Evolutionary conservation across 306 rosid genomes (phyloP).

Genomic region (Quillaja saponaria): DNA sequence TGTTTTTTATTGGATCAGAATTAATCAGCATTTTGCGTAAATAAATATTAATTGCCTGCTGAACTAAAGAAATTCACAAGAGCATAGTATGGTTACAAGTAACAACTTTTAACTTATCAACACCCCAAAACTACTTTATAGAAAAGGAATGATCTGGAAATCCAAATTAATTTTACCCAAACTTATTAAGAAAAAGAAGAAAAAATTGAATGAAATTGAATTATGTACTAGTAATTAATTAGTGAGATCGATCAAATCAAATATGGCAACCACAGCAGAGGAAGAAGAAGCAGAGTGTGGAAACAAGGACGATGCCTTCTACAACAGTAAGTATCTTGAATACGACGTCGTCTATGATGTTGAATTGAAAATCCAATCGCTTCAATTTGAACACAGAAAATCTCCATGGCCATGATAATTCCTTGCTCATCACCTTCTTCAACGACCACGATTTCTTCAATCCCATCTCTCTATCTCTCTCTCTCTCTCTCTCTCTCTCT

Average conservation of each 20-base stretch:
- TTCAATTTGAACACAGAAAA: conserved; percentile 39
- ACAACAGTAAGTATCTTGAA: conserved; percentile 41
- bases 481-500: conserved; percentile 11
- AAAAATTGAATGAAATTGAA: neutral
- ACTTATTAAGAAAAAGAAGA: too few relatives aligned
- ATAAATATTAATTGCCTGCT: too few relatives aligned
- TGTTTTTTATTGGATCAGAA: too few relatives aligned
- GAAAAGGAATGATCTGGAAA: too few relatives aligned
- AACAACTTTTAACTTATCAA: too few relatives aligned
- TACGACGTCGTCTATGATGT: conserved; percentile 39
- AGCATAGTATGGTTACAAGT: too few relatives aligned
- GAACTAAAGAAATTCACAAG: too few relatives aligned
- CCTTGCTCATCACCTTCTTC: conserved; percentile 45
- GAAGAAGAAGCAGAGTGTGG: conserved; percentile 49
- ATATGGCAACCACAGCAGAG: conserved; percentile 51
- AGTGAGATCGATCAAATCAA: conserved; percentile 8
- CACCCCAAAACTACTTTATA: too few relatives aligned
- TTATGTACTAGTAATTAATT: neutral
- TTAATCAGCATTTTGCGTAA: too few relatives aligned
- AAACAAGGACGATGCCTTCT: conserved; percentile 45
- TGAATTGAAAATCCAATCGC: conserved; percentile 28
- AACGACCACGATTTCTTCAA: conserved; percentile 31
- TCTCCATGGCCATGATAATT: conserved; percentile 45
- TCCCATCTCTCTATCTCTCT: neutral
- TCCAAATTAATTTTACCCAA: too few relatives aligned